phyloP scores from a whole-genome alignment of 345 rosid genomes.

The Eucalyptus fibrosa region DNA sequence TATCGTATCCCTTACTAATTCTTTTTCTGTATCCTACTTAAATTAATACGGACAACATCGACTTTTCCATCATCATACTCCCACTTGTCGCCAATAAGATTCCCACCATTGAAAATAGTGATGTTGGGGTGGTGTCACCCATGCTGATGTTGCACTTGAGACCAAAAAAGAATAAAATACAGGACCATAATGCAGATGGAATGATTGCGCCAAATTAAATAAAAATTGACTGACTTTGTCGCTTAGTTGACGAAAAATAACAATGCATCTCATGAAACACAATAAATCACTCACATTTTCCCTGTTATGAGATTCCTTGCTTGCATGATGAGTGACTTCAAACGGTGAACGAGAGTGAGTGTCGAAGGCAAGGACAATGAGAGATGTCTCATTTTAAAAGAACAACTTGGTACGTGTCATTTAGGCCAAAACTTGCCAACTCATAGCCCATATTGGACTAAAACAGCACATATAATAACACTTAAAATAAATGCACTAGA shows the following conservation, averaged over 20 bases:
- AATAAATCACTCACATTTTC: too few species aligned
- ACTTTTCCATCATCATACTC: not conserved
- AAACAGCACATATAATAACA: too few species aligned
- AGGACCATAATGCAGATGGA: not conserved
- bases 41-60: not conserved
- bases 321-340: not conserved
- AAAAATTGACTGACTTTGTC: too few species aligned
- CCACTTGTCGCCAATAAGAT: not conserved
- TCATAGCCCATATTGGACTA: not conserved
- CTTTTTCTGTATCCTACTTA: not conserved
- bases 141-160: not conserved
- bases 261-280: not conserved
- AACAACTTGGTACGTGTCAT: too few species aligned
- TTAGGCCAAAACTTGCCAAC: not conserved
- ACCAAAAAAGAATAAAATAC: not conserved
- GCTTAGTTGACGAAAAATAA: not conserved
- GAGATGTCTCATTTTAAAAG: not conserved
- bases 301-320: not conserved
- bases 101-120: not conserved
- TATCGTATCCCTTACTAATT: not conserved
- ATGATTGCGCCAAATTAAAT: not conserved
- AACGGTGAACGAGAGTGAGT: not conserved
- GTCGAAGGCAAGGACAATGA: not conserved
- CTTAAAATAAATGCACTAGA: too few species aligned
- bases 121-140: not conserved